phyloP scores from a whole-genome alignment of 2,329 filamentous ascomycete genomes.

The Fusarium ramigenum region DNA sequence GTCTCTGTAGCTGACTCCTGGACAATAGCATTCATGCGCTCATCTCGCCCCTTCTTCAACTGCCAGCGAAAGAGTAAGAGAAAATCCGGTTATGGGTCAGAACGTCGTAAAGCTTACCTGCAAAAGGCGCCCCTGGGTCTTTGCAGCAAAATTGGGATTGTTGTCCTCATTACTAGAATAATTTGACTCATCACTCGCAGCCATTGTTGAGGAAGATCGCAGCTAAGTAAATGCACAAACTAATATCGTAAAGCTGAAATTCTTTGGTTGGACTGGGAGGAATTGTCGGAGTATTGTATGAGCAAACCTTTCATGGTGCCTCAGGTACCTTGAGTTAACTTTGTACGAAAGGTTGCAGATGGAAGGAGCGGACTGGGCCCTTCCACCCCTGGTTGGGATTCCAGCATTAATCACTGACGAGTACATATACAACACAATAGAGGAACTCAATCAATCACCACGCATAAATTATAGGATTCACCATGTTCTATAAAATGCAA shows the following conservation, averaged over 20 bases:
- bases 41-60: conserved; percentile 46
- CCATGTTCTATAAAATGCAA: conserved; percentile 21
- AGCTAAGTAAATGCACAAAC: background rate
- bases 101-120: conserved; percentile 24
- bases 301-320: background rate
- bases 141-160: conserved; percentile 38
- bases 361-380: conserved; percentile 12
- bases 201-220: conserved; percentile 13
- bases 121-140: conserved; percentile 43
- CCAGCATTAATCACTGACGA: background rate
- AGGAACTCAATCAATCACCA: background rate
- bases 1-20: conserved; percentile 39
- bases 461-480: conserved; percentile 11
- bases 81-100: background rate
- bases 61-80: conserved; percentile 14
- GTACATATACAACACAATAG: background rate
- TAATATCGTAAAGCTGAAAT: background rate
- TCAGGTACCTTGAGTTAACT: background rate
- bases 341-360: background rate
- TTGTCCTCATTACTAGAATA: conserved; percentile 30
- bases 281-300: background rate
- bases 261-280: background rate
- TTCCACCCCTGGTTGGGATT: background rate
- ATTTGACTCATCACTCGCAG: conserved; percentile 20
- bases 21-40: conserved; percentile 38